Base-by-base conservation (phyloP, 306 rosid genomes). In the Lathyrus sativus region DNA sequence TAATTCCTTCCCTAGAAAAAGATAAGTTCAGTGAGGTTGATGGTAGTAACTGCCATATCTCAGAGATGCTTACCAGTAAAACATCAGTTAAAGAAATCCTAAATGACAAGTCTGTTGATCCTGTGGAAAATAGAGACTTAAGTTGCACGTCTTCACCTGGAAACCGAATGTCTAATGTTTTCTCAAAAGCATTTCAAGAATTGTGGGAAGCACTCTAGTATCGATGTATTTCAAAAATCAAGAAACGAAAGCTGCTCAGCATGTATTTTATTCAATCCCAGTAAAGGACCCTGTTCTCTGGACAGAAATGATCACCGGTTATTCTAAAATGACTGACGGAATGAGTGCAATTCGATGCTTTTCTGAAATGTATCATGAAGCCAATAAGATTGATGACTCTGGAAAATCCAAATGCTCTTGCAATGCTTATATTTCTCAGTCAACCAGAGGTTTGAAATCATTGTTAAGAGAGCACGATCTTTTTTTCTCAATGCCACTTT, bases 401-500 rank as follows among this genome's bases (percentile, higher is more conserved):
- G 84, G 84, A 64, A 71, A 78, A 68, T 74, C 83, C 74, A 88
- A 80, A 64, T 70, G 78, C 79, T 26, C 78, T 9, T 86, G 86
- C 83, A 85, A 68, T 71, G 98, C 96, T 53, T 80, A 76, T 76
- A 62, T 92, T 57, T 92, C 98, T 62, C 89, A 84, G 82, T 92
- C 98, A 70, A 92, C 95, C 31, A 79, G 83, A 78, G 92, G 90
- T 22, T 69, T 92, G 72, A 85, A 95, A 76, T 84, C 92, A 68
- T 79, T 89, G 82, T 79, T 92, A 74, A 80, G 71, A 73, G 91
- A 89, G 74, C 84, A 89, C 76, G 99, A 87, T 77, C 74, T 93
- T 76, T 63, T 76, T 76, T 93, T 90, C 88, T 84, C 96, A 15
- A 93, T 90, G 99, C 99, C 99, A 72, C 96, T 85, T 46, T 93